Conservation (phyloP, 2,329 filamentous ascomycete species). For the Cladophialophora immunda region DNA sequence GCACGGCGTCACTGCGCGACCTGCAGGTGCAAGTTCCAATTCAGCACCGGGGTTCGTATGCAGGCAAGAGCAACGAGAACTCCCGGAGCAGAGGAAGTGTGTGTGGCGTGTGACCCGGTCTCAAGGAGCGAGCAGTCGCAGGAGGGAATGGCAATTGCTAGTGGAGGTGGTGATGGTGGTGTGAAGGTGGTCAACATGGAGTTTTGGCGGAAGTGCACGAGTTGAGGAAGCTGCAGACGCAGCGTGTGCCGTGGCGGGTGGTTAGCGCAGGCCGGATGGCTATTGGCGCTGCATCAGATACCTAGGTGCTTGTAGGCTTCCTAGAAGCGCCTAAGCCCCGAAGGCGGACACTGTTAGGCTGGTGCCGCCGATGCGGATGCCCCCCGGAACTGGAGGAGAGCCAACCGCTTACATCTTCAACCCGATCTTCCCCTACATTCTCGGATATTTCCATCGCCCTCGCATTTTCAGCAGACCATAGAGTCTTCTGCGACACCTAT, state of each 20-base stretch:
- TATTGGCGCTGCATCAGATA: not conserved
- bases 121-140: conserved; percentile 3
- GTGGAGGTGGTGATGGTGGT: no score
- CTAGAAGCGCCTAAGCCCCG: not conserved
- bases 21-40: not conserved
- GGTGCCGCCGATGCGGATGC: conserved; percentile 11
- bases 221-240: conserved; percentile 4
- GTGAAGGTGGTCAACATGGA: conserved; percentile 9
- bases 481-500: not conserved
- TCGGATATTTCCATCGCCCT: not conserved
- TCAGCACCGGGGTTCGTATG: not conserved
- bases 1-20: conserved; percentile 4
- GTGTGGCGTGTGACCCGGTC: conserved; percentile 17
- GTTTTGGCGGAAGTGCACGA: conserved; percentile 4
- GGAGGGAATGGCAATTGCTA: not conserved
- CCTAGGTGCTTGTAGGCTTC: not conserved
- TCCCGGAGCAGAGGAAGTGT: not conserved
- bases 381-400: conserved; percentile 1
- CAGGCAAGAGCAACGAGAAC: conserved; percentile 10
- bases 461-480: not conserved
- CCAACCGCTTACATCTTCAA: not conserved
- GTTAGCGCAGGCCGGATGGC: not conserved
- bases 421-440: not conserved
- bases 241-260: conserved; percentile 1
- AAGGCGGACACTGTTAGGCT: conserved; percentile 15